phyloP scores from a whole-genome alignment of 73 alveolate species.

The Paramecium tetraurelia region DNA sequence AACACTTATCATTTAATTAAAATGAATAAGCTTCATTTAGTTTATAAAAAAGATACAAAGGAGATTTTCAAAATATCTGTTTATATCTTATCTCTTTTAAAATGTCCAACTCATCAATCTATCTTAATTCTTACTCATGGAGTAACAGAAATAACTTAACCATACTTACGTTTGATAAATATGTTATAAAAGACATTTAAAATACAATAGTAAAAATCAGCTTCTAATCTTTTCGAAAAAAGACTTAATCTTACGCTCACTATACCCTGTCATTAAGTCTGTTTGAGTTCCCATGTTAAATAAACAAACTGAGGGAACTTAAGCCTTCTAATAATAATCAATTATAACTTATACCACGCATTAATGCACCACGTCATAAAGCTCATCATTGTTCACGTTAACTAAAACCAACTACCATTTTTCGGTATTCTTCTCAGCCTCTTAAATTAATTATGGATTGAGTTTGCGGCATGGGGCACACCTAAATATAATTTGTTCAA shows the following conservation, averaged over 20 bases:
- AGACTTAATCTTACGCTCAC: background rate
- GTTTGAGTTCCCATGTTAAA: background rate
- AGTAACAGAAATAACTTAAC: background rate
- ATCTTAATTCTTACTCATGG: background rate
- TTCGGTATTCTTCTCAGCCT: background rate
- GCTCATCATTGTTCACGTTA: background rate
- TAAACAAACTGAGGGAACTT: constrained; percentile 1
- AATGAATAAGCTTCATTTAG: background rate
- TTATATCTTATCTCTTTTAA: background rate
- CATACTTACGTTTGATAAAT: background rate
- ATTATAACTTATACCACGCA: background rate
- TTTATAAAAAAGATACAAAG: background rate
- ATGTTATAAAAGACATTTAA: background rate
- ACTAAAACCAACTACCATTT: background rate
- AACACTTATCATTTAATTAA: background rate
- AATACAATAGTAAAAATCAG: background rate
- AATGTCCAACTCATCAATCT: background rate
- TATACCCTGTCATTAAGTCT: background rate
- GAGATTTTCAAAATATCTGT: background rate
- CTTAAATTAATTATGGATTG: constrained; percentile 1
- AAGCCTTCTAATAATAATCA: background rate
- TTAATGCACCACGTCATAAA: background rate
- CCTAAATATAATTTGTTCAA: background rate
- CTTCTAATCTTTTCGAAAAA: background rate
- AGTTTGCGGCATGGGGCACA: constrained; percentile 23